Evolutionary conservation across 202 grass and related monocot species (phyloP), one percentile per base, ranked within the genome.

Genomic region (Digitaria exilis): DNA sequence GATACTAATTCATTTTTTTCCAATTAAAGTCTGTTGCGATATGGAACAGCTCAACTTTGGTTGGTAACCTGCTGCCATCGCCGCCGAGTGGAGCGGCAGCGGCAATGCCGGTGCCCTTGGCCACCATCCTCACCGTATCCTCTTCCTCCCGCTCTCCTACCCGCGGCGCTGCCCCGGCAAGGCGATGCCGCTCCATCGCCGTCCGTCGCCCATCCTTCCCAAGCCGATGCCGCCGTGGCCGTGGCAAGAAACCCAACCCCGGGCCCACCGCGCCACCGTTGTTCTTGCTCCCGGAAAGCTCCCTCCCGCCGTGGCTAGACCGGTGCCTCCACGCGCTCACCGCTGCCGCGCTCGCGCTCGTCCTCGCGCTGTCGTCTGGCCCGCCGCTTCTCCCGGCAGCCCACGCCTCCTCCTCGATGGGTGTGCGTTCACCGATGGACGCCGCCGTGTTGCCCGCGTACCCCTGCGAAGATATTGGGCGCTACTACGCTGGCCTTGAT

Each of bases 381-480:
- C n/a, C 44, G n/a, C 24, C 25, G 15, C 44, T 45, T 25, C 32
- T 71, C 15, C 28, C 82, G 3, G 19, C 25, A 12, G 78, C 60
- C n/a, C 65, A 29, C 17, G 78, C 78, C 26, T 59, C 54, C 55
- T 54, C 69, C 55, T 67, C 44, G n/a, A 2, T 49, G 18, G 54
- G 3, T 21, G 59, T 26, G 57, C 46, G 25, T 66, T 46, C 55
- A 19, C 77, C 39, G 17, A 15, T 9, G 44, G 37, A 41, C 35
- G 63, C 37, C 21, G 9, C 43, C 15, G 19, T 12, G 24, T 83
- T 85, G 46, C 83, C 43, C 10, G 19, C 16, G 24, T 83, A 87
- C 54, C 83, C 73, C 42, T 96, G 93, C 65, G 86, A 92, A 82
- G 88, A 96, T 60, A 54, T 89, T 28, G 24, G 44, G 56, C 45